A percentile compares a stretch with the other conserved stretches of the same genome.
These are phyloP conservation scores for Exophiala xenobiotica DNA, from an alignment of 2,329 filamentous ascomycete genomes.

Conservation along the genomic window DNA sequence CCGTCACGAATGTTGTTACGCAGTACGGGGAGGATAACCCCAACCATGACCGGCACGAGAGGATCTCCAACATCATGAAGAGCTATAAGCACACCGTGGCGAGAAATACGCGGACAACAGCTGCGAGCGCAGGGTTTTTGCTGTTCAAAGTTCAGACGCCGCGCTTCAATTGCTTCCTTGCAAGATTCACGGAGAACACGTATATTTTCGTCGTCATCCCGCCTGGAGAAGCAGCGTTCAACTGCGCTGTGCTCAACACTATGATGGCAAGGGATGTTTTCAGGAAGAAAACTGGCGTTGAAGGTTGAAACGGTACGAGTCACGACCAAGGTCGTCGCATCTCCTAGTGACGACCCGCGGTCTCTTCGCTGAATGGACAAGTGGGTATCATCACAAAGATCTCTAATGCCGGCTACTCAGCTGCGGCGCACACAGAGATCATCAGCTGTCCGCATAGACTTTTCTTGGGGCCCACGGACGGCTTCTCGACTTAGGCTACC, in stretches of 20 bases:
- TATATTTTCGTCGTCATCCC: conserved; percentile 92
- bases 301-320: conserved; percentile 26
- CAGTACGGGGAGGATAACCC: conserved; percentile 62
- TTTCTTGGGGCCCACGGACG: no score
- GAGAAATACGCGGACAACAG: conserved; percentile 46
- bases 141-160: conserved; percentile 52
- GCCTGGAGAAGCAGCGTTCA: conserved; percentile 87
- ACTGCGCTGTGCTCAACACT: conserved; percentile 85
- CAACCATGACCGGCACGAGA: conserved; percentile 88
- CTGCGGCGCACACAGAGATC: no score
- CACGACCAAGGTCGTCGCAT: no score
- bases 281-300: conserved; percentile 44
- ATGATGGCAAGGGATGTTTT: conserved; percentile 83
- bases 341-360: no score
- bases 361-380: no score
- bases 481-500: no score
- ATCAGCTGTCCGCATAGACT: no score
- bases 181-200: conserved; percentile 95
- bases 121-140: conserved; percentile 43
- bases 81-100: conserved; percentile 84
- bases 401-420: no score
- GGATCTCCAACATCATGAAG: conserved; percentile 96
- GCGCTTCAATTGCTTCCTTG: conserved; percentile 89
- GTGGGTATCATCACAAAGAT: no score
- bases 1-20: conserved; percentile 82